These are phyloP conservation scores for Berberis thunbergii DNA, from an alignment of 164 flowering plant species.

Conservation along the genomic window DNA sequence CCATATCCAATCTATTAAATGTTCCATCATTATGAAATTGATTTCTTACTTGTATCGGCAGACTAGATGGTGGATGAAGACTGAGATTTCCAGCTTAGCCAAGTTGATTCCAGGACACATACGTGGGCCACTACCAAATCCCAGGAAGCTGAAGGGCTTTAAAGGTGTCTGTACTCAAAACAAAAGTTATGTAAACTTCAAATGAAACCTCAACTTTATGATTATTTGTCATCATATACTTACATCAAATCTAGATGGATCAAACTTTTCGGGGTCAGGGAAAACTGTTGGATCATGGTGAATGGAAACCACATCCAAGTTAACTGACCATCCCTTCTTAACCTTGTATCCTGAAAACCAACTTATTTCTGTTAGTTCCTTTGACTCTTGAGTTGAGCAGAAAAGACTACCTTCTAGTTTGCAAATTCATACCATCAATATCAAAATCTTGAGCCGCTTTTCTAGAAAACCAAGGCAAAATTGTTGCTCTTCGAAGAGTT, in stretches of 20 bases:
- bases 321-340: conserved; percentile 61
- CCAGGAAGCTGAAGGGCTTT: conserved; percentile 48
- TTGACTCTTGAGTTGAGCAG: background rate
- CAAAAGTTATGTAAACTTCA: background rate
- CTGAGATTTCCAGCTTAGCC: conserved; percentile 49
- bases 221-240: conserved; percentile 8
- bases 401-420: background rate
- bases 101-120: conserved; percentile 67
- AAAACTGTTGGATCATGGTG: conserved; percentile 50
- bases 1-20: no score
- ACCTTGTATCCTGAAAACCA: conserved; percentile 38
- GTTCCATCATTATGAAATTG: no score
- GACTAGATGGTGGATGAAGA: conserved; percentile 58
- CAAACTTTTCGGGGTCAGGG: conserved; percentile 41
- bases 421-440: conserved; percentile 34
- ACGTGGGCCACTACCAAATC: conserved; percentile 57
- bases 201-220: background rate
- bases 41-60: conserved; percentile 50
- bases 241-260: conserved; percentile 62
- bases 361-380: background rate
- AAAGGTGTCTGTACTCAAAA: conserved; percentile 37
- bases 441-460: conserved; percentile 63
- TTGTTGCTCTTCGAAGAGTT: conserved; percentile 56
- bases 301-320: conserved; percentile 60
- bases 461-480: conserved; percentile 63